Evolutionary conservation across 2,329 filamentous ascomycete genomes (phyloP).

Genomic region (Sporothrix luriei): DNA sequence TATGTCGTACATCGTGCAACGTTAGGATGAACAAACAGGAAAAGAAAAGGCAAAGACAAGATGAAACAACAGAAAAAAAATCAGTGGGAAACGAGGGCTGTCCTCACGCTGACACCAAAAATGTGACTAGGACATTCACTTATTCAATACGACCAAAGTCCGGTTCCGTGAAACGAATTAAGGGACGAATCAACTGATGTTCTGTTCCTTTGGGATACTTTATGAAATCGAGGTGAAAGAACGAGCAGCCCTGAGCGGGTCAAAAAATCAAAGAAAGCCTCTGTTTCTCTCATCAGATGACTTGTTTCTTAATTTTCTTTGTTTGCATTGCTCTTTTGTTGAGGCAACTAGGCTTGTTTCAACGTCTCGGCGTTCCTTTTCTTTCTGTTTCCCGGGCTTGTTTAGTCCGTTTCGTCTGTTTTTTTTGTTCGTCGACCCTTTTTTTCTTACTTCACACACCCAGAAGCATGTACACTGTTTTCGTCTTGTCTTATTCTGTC

Average conservation of each 20-base stretch:
- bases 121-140: background rate
- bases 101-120: background rate
- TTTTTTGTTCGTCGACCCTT: background rate
- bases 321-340: background rate
- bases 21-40: background rate
- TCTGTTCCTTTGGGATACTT: background rate
- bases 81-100: background rate
- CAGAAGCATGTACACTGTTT: background rate
- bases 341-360: background rate
- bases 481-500: background rate
- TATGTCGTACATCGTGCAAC: background rate
- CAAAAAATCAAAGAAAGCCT: background rate
- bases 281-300: background rate
- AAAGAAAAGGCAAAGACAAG: background rate
- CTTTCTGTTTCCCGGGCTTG: background rate
- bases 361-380: background rate
- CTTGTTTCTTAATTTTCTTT: background rate
- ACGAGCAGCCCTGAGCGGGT: background rate
- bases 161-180: background rate
- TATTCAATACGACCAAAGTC: slow-evolving; percentile 10
- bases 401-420: background rate
- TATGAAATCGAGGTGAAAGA: background rate
- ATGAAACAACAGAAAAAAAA: slow-evolving; percentile 19
- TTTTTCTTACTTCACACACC: background rate
- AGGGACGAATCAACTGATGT: too few species aligned